Percentiles rank a stretch among this genome's conserved stretches.
These are phyloP conservation scores for Boletus huronensis DNA, from an alignment of 768 basidiomycete genomes.

Conservation along the genomic window DNA sequence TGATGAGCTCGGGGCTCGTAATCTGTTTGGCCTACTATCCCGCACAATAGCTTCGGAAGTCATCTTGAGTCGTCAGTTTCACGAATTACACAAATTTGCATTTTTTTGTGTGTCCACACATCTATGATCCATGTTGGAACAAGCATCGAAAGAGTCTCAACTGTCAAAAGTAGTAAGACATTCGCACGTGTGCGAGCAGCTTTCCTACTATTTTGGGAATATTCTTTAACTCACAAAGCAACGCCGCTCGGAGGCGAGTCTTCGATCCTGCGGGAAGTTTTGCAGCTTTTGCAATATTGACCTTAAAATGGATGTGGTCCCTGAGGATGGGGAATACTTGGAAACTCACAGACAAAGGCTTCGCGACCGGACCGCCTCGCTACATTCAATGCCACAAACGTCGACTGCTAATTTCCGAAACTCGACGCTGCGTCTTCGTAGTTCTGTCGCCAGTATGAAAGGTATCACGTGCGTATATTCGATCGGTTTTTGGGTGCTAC, in stretches of 20 bases:
- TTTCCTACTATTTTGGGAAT: neutral
- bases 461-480: constrained; percentile 14
- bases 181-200: neutral
- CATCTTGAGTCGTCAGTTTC: too few relatives aligned
- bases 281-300: neutral
- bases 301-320: constrained; percentile 17
- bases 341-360: neutral
- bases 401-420: constrained; percentile 4
- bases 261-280: neutral
- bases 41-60: too few relatives aligned
- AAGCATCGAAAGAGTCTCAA: too few relatives aligned
- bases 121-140: too few relatives aligned
- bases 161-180: neutral
- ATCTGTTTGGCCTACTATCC: neutral
- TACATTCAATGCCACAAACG: constrained; percentile 9
- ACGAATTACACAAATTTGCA: too few relatives aligned
- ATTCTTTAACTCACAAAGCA: neutral
- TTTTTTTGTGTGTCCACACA: too few relatives aligned
- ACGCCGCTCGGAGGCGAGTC: too few relatives aligned
- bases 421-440: constrained; percentile 17
- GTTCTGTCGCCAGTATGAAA: constrained; percentile 12
- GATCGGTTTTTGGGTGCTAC: neutral
- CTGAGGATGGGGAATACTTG: constrained; percentile 9
- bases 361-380: constrained; percentile 15
- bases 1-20: too few relatives aligned